These are phyloP conservation scores for Styphnolobium japonicum DNA, from an alignment of 306 rosid species.

Conservation along the genomic window DNA sequence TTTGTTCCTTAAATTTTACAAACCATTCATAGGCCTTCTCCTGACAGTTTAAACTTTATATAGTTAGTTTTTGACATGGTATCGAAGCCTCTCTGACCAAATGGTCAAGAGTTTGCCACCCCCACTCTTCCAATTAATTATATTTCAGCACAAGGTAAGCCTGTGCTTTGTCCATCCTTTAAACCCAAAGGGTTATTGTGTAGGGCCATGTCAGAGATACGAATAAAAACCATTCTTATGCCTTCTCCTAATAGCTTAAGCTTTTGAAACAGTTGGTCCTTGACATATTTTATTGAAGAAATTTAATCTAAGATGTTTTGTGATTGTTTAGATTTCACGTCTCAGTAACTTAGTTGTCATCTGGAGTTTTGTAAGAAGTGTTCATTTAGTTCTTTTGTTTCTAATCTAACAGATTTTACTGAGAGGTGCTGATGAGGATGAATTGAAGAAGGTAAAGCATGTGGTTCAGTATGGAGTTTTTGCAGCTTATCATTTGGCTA, in stretches of 20 bases:
- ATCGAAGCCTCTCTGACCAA: not conserved
- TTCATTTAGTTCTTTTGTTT: constrained; percentile 29
- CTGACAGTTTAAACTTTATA: not conserved
- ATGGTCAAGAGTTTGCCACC: not conserved
- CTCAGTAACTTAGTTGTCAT: not conserved
- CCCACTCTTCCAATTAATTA: constrained; percentile 2
- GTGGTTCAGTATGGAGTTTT: constrained; percentile 95
- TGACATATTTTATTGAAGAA: not conserved
- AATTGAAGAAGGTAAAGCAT: constrained; percentile 89
- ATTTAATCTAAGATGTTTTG: not conserved
- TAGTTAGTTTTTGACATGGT: not conserved
- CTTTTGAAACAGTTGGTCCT: not conserved
- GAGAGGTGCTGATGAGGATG: constrained; percentile 82
- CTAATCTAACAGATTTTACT: constrained; percentile 71
- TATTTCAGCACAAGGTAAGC: not conserved
- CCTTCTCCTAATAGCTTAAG: not conserved
- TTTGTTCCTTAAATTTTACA: not conserved
- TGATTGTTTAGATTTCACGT: constrained; percentile 1
- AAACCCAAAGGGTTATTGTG: not conserved
- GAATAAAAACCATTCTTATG: not conserved
- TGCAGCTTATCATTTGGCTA: constrained; percentile 96
- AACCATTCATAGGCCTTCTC: not conserved
- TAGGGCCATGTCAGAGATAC: not conserved
- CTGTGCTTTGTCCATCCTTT: not conserved
- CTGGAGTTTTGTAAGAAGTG: constrained; percentile 17